These are phyloP conservation scores for Acanthamoeba lenticulata DNA, from an alignment of 208 protist genomes.

Conservation along the genomic window DNA sequence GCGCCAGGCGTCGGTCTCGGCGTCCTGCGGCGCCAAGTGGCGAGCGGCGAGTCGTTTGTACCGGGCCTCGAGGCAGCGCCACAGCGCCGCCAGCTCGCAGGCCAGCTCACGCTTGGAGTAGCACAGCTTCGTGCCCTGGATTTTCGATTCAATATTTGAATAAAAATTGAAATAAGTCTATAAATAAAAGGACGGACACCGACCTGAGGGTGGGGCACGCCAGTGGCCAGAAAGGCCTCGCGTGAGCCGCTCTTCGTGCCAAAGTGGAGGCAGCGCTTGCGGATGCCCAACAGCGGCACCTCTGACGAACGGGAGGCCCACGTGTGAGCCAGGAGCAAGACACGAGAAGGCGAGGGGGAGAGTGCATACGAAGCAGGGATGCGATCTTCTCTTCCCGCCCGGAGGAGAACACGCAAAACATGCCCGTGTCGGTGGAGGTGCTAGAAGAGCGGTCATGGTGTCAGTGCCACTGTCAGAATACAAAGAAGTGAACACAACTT, in stretches of 20 bases:
- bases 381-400: neutral
- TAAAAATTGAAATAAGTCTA: neutral
- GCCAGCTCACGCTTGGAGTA: constrained; percentile 5
- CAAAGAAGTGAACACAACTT: neutral
- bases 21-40: no score
- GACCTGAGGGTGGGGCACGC: neutral
- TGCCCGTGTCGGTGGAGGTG: neutral
- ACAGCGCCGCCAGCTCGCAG: neutral
- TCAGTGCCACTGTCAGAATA: no score
- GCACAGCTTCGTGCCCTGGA: neutral
- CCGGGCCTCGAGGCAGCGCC: neutral
- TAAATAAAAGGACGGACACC: neutral
- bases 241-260: constrained; percentile 18
- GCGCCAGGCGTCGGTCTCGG: neutral
- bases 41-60: neutral
- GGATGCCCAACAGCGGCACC: neutral
- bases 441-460: neutral
- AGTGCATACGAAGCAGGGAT: neutral
- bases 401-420: neutral
- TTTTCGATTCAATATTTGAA: neutral
- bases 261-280: neutral
- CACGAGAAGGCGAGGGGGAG: neutral
- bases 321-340: neutral
- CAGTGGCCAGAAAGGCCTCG: neutral
- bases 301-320: neutral